These are phyloP conservation scores for Heterobasidion annosum DNA, from an alignment of 1,284 basidiomycete genomes.

Conservation along the genomic window DNA sequence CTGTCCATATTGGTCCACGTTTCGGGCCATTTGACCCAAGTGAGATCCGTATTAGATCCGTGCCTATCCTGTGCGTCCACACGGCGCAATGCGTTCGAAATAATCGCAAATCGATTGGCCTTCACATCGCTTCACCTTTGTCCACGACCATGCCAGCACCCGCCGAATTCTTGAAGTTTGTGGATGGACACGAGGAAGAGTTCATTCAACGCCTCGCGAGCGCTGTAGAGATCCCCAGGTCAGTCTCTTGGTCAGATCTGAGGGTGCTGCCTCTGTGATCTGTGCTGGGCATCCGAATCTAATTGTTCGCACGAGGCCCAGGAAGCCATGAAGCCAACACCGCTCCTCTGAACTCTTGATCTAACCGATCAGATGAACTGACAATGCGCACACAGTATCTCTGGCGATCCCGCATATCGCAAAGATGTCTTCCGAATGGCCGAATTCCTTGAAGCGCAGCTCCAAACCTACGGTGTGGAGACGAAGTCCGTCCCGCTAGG, in stretches of 20 bases:
- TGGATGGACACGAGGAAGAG: constrained; percentile 62
- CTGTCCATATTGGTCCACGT: too few relatives aligned
- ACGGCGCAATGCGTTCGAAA: neutral
- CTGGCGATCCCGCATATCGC: constrained; percentile 58
- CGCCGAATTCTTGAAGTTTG: constrained; percentile 43
- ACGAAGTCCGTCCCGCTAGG: constrained; percentile 74
- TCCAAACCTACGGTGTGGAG: constrained; percentile 68
- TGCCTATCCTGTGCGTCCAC: neutral
- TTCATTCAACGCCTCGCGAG: constrained; percentile 76
- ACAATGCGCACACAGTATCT: constrained; percentile 36
- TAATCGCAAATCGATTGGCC: neutral
- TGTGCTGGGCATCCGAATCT: neutral
- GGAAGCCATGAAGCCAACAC: neutral
- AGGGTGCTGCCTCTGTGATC: neutral
- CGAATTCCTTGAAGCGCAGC: constrained; percentile 66
- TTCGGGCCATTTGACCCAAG: neutral
- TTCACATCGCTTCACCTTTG: neutral
- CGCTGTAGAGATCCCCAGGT: constrained; percentile 90
- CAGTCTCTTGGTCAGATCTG: constrained; percentile 11
- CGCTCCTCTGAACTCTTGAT: neutral
- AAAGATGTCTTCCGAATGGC: constrained; percentile 80
- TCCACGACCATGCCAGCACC: constrained; percentile 28
- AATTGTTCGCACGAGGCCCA: too few relatives aligned
- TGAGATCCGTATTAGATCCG: neutral
- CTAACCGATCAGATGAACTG: constrained; percentile 1